phyloP scores from a whole-genome alignment of 2,329 filamentous ascomycete species.

The Nothopassalora personata region DNA sequence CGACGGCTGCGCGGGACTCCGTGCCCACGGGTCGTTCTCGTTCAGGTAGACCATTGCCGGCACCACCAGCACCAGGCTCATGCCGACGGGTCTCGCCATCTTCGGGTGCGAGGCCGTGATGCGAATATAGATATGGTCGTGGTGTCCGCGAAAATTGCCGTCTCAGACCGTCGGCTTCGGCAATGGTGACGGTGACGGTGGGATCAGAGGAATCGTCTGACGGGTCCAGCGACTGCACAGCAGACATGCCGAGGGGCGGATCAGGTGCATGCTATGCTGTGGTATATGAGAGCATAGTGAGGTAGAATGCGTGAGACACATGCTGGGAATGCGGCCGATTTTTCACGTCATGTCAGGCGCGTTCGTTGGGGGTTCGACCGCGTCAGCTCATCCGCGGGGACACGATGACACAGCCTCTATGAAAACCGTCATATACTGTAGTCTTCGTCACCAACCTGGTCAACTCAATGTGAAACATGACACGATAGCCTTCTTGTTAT shows the following conservation, averaged over 20 bases:
- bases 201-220: neutral
- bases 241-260: neutral
- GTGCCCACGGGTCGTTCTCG: conserved; percentile 12
- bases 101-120: conserved; percentile 9
- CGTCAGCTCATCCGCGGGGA: neutral
- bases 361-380: neutral
- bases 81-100: conserved; percentile 10
- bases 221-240: neutral
- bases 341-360: neutral
- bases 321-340: neutral
- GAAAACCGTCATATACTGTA: neutral
- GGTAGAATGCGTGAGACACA: neutral
- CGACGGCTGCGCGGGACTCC: neutral
- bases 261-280: neutral
- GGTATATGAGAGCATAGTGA: neutral
- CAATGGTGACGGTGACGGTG: neutral
- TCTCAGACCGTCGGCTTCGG: neutral
- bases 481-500: too few species aligned
- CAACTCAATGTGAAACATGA: neutral
- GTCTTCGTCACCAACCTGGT: neutral
- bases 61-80: conserved; percentile 13
- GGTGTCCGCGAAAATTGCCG: conserved; percentile 7
- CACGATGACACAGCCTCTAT: neutral
- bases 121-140: conserved; percentile 6
- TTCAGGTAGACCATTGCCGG: conserved; percentile 14